A percentile compares a stretch with the other conserved stretches of the same genome.
These are phyloP conservation scores for Halophytophthora polymorphica DNA, from an alignment of 352 stramenopile genomes.

Conservation along the genomic window DNA sequence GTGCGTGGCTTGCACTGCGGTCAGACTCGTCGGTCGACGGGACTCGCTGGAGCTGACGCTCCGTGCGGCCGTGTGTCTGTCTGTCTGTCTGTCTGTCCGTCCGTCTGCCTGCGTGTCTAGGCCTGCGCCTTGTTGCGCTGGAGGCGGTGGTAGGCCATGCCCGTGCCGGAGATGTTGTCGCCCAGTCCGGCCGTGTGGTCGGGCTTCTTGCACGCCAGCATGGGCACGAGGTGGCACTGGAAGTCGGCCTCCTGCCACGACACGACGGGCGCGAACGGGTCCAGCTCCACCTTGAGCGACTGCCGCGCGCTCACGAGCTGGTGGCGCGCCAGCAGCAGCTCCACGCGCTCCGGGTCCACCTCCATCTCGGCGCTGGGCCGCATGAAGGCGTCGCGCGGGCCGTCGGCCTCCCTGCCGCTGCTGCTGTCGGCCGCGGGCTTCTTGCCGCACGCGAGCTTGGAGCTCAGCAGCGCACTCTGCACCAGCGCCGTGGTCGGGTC, in stretches of 20 bases:
- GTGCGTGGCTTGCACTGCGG: too few species aligned
- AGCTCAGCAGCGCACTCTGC: constrained; percentile 79
- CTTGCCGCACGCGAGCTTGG: constrained; percentile 75
- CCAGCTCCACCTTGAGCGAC: constrained; percentile 50
- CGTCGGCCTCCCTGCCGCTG: constrained; percentile 8
- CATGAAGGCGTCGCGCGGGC: constrained; percentile 29
- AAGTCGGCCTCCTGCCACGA: constrained; percentile 74
- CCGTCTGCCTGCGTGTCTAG: not conserved
- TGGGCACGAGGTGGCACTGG: constrained; percentile 72
- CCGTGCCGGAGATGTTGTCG: constrained; percentile 85
- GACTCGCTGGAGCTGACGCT: too few species aligned
- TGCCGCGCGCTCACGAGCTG: constrained; percentile 57
- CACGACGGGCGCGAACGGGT: constrained; percentile 63
- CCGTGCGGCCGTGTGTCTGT: too few species aligned
- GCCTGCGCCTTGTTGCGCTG: constrained; percentile 34
- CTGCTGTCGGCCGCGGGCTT: constrained; percentile 33
- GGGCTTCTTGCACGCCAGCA: constrained; percentile 81
- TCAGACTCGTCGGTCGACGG: too few species aligned
- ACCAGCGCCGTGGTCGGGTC: constrained; percentile 68
- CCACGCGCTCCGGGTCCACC: constrained; percentile 67
- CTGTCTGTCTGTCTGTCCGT: too few species aligned
- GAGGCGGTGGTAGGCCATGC: constrained; percentile 74
- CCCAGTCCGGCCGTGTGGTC: constrained; percentile 78
- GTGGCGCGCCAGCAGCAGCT: constrained; percentile 55
- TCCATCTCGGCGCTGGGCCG: constrained; percentile 63